These are phyloP conservation scores for Rhizoclosmatium globosum DNA, from an alignment of 192 early-diverging fungal genomes.

Conservation along the genomic window DNA sequence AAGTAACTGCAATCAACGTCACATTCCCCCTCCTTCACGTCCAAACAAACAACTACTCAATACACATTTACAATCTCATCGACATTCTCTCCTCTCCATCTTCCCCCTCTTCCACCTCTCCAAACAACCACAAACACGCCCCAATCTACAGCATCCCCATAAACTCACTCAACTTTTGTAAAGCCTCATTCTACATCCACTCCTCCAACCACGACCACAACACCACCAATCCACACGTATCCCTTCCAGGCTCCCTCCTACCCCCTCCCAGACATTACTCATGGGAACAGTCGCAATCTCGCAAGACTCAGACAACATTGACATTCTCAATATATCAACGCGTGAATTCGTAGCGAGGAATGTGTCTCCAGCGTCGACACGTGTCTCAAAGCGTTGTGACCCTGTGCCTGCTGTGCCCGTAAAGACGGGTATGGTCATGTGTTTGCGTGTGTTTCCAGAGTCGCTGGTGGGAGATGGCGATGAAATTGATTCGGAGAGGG, in stretches of 20 bases:
- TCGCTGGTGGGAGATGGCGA: no score
- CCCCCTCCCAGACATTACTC: background rate
- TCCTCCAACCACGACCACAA: background rate
- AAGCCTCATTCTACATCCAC: background rate
- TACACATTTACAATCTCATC: background rate
- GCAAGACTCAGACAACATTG: conserved; percentile 21
- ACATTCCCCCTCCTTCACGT: background rate
- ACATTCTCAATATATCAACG: conserved; percentile 8
- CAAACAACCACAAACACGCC: background rate
- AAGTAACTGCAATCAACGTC: background rate
- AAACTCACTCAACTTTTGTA: conserved; percentile 31
- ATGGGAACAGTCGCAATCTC: conserved; percentile 2
- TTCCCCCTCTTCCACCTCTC: no score
- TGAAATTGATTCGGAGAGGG: no score
- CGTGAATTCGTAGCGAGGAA: background rate
- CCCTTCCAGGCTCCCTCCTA: no score
- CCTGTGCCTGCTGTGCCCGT: no score
- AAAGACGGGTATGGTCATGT: conserved; percentile 34
- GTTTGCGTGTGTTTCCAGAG: background rate
- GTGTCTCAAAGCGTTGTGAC: no score
- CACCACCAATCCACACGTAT: background rate
- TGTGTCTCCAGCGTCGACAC: background rate
- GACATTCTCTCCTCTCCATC: background rate
- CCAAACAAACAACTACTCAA: conserved; percentile 4
- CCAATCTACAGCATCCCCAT: conserved; percentile 13